Conservation (phyloP, 257 asterid species). For the Voacanga thouarsii region DNA sequence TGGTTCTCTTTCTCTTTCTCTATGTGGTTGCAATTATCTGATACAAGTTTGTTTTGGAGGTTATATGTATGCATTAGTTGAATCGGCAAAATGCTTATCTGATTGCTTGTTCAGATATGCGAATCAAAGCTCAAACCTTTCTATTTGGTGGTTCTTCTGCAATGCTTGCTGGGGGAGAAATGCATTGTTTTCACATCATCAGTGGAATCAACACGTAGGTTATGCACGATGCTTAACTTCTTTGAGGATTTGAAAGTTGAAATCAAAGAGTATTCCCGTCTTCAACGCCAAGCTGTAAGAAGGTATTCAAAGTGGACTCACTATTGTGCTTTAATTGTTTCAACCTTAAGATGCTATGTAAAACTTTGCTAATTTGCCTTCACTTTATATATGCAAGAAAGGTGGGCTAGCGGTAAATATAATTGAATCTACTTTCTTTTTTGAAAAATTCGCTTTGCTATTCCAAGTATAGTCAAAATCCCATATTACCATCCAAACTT, state of each 20-base stretch:
- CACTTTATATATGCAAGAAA: background rate
- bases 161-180: conserved; percentile 64
- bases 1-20: no score
- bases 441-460: no score
- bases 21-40: background rate
- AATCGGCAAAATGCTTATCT: background rate
- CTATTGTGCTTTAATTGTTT: conserved; percentile 4
- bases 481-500: no score
- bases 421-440: background rate
- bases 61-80: background rate
- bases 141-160: conserved; percentile 76
- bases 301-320: conserved; percentile 44
- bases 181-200: conserved; percentile 89
- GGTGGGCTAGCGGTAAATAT: background rate
- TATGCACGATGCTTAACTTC: conserved; percentile 63
- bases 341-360: background rate
- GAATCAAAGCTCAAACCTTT: conserved; percentile 75
- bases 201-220: conserved; percentile 77
- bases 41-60: background rate
- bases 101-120: conserved; percentile 55
- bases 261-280: conserved; percentile 82
- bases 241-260: conserved; percentile 55
- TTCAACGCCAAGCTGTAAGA: conserved; percentile 73
- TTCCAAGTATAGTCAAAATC: no score
- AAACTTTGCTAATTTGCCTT: background rate